Evolutionary conservation across 495 filamentous ascomycete genomes (phyloP), one percentile per base, ranked within the genome.

Genomic region (Daldinia caldariorum): DNA sequence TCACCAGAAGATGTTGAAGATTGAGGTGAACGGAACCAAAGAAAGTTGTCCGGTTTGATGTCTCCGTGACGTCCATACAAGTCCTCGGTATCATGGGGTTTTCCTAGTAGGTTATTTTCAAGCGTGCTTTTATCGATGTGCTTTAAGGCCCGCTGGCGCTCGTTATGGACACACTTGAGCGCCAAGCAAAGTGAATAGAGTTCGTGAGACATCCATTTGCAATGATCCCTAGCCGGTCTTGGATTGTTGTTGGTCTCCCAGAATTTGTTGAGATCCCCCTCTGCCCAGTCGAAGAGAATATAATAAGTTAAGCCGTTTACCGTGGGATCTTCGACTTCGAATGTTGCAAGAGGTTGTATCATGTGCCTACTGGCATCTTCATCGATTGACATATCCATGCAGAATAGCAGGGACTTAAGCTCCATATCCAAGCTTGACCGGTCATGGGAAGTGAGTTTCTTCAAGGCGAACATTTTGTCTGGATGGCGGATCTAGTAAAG

Each of bases 41-140:
- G 75, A 14, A 82, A 72, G 47, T 82, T 82, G 12, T 76, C 73
- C 3, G 79, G 77, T 35, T 82, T 82, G 37, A 82, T 69, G 56
- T 82, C 79, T 4, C 79, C 78, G 56, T 82, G 80, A 5, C 70
- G 55, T 12, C 70, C 70, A 31, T 72, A 72, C 13, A 72, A 31
- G n/a, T 47, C 32, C 9, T 79, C 72, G 13, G 79, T 26, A 45
- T 79, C 76, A 6, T 73, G 64, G 54, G 75, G 66, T 20, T 51
- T 53, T 26, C 29, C 59, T 29, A 0, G 9, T 3, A 41, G 18
- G 31, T 4, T 13, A 9, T 12, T 55, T 35, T 39, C 47, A 16
- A 63, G 60, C 13, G 2, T 41, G 3, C 10, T 26, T 29, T 20
- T 6, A 16, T 57, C 49, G 9, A 60, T 64, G 12, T 14, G 31